Evolutionary conservation across 2,329 filamentous ascomycete genomes (phyloP).

Genomic region (Trichothecium roseum): DNA sequence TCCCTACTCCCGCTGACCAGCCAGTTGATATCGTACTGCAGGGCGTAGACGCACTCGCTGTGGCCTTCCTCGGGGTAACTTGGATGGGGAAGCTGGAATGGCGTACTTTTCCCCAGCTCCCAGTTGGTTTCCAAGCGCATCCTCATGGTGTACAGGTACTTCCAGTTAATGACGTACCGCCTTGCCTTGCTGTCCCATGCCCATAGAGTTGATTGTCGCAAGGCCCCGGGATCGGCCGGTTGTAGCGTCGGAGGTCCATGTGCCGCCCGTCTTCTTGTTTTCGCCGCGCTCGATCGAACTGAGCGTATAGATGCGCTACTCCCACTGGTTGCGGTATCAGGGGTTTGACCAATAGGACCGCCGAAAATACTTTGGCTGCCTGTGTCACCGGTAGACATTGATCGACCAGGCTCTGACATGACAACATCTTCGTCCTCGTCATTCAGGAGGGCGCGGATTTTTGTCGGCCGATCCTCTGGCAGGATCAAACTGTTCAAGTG

Average conservation of each 20-base stretch:
- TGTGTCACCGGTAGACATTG: constrained; percentile 12
- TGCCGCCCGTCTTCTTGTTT: not conserved
- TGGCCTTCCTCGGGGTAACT: constrained; percentile 73
- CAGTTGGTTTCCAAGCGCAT: constrained; percentile 82
- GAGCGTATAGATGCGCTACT: no score
- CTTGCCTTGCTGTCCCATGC: constrained; percentile 36
- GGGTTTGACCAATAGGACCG: no score
- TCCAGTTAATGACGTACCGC: constrained; percentile 72
- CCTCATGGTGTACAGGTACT: constrained; percentile 84
- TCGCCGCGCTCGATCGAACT: no score
- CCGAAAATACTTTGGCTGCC: constrained; percentile 20
- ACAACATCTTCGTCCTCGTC: constrained; percentile 41
- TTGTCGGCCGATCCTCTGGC: constrained; percentile 40
- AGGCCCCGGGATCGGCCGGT: constrained; percentile 15
- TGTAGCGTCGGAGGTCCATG: constrained; percentile 15
- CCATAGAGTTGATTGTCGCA: constrained; percentile 38
- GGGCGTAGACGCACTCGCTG: constrained; percentile 84
- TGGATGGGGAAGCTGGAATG: constrained; percentile 86
- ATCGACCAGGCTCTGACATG: constrained; percentile 30
- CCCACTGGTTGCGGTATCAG: no score
- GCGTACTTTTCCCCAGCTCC: constrained; percentile 69
- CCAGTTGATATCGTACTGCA: constrained; percentile 78
- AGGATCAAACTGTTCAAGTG: constrained; percentile 32
- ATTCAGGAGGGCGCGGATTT: constrained; percentile 43
- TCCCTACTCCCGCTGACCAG: constrained; percentile 92